Percentiles rank a stretch among this genome's conserved stretches.
These are phyloP conservation scores for Backusella parvicylindrica DNA, from an alignment of 192 early-diverging fungal genomes.

Conservation along the genomic window DNA sequence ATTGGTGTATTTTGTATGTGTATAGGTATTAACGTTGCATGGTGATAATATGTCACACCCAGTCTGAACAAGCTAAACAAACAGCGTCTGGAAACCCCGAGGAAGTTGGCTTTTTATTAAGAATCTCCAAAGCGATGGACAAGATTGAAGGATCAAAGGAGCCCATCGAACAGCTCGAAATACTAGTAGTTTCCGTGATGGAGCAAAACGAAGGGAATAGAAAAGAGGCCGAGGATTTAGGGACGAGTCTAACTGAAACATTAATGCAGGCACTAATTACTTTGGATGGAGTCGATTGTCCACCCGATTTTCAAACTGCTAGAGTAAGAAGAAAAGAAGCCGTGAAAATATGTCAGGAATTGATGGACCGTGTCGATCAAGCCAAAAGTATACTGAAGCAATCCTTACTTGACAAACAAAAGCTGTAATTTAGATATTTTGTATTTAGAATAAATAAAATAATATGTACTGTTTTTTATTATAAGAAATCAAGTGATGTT, in stretches of 20 bases:
- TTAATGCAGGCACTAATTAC: conserved; percentile 77
- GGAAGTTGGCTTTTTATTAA: conserved; percentile 47
- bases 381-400: conserved; percentile 39
- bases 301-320: conserved; percentile 66
- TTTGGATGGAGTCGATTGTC: conserved; percentile 70
- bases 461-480: not conserved
- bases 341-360: conserved; percentile 67
- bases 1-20: not conserved
- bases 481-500: not conserved
- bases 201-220: conserved; percentile 38
- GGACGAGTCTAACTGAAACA: conserved; percentile 64
- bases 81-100: conserved; percentile 48
- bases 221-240: conserved; percentile 65
- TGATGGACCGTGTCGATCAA: conserved; percentile 75
- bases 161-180: conserved; percentile 34
- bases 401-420: not conserved
- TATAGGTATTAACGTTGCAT: not conserved
- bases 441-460: not conserved
- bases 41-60: not conserved
- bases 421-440: not conserved
- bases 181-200: not conserved
- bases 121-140: conserved; percentile 39
- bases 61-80: conserved; percentile 36
- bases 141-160: conserved; percentile 30
- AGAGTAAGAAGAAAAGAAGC: conserved; percentile 68